Evolutionary conservation across 2,329 filamentous ascomycete species (phyloP).

Genomic region (Ceratocystis ficicola): DNA sequence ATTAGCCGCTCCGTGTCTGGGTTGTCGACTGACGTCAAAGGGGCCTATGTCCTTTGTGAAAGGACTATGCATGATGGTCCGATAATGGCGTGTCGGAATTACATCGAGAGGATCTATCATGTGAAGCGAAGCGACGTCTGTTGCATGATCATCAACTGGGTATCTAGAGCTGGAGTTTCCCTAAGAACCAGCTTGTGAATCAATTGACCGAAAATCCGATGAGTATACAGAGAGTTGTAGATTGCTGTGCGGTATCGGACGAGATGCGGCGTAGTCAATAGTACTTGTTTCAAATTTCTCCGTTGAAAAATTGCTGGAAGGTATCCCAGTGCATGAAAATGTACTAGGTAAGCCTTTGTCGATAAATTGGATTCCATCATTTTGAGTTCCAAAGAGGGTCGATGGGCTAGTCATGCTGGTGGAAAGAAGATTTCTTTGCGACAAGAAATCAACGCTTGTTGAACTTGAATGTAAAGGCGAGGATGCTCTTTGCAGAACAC

Average conservation of each 20-base stretch:
- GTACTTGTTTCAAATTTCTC: background rate
- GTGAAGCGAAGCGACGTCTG: too few relatives aligned
- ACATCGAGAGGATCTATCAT: background rate
- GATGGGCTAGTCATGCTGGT: background rate
- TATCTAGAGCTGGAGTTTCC: background rate
- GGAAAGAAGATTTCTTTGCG: constrained; percentile 10
- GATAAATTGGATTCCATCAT: background rate
- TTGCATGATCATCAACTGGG: background rate
- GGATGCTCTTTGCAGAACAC: background rate
- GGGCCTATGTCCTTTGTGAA: background rate
- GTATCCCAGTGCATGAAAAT: background rate
- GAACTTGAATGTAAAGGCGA: background rate
- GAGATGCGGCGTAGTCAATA: too few relatives aligned
- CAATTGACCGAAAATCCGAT: background rate
- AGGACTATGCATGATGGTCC: background rate
- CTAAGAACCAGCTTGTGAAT: background rate
- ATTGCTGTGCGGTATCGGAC: background rate
- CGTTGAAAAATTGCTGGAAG: background rate
- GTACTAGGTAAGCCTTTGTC: background rate
- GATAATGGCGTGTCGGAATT: background rate
- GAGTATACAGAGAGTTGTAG: background rate
- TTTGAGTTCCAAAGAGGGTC: background rate
- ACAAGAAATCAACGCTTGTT: constrained; percentile 19
- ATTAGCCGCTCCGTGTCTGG: background rate
- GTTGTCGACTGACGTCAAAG: background rate